Base-by-base conservation (phyloP, 2,329 filamentous ascomycete genomes). In the Plenodomus lindquistii region DNA sequence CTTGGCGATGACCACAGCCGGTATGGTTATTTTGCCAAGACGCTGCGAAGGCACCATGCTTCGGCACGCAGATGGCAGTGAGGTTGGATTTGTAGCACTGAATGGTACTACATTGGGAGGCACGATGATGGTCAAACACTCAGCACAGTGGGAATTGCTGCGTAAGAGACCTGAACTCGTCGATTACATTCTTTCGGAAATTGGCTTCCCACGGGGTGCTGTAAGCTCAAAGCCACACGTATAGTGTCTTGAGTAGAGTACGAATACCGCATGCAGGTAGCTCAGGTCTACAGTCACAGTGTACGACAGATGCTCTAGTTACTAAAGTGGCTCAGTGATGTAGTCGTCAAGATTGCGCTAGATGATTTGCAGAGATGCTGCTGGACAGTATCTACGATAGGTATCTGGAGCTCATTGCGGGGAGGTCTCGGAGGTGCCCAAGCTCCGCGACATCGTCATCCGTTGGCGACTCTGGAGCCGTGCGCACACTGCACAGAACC, bases 51-150 rank as follows among this genome's bases (percentile, higher is more conserved):
- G 73, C 9, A 72, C 72, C 0, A 66, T 62, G 29, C 67, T 81
- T 3, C 67, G 67, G 2, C 62, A 75, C 6, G 70, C 74, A 15
- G 56, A 70, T 27, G 72, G 67, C 6, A 66, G 63, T 4, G 68
- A 73, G 4, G 57, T 78, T 8, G 70, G 67, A 5, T 71, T 74
- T 35, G 73, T 83, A 15, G 77, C 77, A 8, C 59, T 84, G 29
- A 84, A 85, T 51, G 82, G 82, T 3, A 84, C 82, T 0, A 73
- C 82, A 16, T 70, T 84, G 3, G 81, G 75, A 1, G 81, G 80
- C 1, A 84, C 81, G 3, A 65, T 84, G 52, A 81, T 85, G 81
- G 81, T 84, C 17, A 84, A 84, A 63, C 69, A 75, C 6, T 70
- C 80, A 57, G 72, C 71, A 8, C 79, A 83, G 59, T 84, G 79